A percentile compares a stretch with the other conserved stretches of the same genome.
Evolutionary conservation across 768 basidiomycete species (phyloP).

Genomic region (Solioccasus polychromus): DNA sequence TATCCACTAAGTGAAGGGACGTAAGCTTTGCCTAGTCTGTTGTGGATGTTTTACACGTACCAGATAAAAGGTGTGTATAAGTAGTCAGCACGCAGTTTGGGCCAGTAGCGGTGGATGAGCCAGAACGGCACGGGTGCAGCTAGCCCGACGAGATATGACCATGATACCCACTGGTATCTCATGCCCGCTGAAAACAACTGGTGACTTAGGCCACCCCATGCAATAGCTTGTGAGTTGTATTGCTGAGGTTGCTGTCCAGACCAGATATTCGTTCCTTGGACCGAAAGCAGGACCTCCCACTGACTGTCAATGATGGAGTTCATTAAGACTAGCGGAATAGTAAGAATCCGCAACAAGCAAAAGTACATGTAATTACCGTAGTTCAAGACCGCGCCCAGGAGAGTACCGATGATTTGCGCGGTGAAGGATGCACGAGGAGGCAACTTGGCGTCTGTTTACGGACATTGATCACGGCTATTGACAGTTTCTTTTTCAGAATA

Average conservation of each 20-base stretch:
- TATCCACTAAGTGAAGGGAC: not conserved
- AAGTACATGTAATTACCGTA: conserved; percentile 48
- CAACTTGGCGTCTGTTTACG: conserved; percentile 45
- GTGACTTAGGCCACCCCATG: conserved; percentile 40
- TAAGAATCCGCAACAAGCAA: not conserved
- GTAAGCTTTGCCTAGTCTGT: not conserved
- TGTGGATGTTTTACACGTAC: not conserved
- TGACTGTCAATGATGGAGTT: conserved; percentile 54
- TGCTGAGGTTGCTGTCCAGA: conserved; percentile 31
- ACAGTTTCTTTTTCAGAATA: not conserved
- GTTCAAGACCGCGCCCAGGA: conserved; percentile 33
- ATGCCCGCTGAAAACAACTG: conserved; percentile 31
- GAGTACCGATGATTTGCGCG: conserved; percentile 46
- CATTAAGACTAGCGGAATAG: conserved; percentile 38
- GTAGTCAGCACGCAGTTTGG: conserved; percentile 28
- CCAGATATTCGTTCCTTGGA: conserved; percentile 47
- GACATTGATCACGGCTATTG: not conserved
- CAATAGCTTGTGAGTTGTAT: conserved; percentile 34
- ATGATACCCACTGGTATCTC: conserved; percentile 42
- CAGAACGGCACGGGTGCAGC: conserved; percentile 41
- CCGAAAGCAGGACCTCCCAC: conserved; percentile 48
- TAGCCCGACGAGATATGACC: conserved; percentile 32
- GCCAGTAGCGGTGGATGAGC: conserved; percentile 36
- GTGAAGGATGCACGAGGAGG: conserved; percentile 65
- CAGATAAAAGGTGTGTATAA: conserved; percentile 26